Percentiles rank a stretch among this genome's conserved stretches.
Conservation (phyloP, 495 filamentous ascomycete genomes). For the Chaetomium fimeti region DNA sequence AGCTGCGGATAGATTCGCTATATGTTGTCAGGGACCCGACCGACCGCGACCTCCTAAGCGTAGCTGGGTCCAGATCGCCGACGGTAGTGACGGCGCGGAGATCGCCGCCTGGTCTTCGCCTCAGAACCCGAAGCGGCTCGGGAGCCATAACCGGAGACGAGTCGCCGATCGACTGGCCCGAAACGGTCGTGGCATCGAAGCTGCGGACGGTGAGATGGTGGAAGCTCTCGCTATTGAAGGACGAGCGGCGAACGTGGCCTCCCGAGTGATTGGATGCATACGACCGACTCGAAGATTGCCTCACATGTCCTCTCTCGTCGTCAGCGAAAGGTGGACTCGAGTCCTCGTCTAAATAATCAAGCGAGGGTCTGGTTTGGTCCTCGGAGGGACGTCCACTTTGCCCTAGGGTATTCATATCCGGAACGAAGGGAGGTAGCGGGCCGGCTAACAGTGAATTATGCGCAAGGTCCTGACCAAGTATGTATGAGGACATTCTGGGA, state of each 20-base stretch:
- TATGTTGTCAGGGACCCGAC: slow-evolving; percentile 68
- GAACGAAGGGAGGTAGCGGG: slow-evolving; percentile 42
- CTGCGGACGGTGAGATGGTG: slow-evolving; percentile 57
- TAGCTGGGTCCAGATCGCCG: slow-evolving; percentile 58
- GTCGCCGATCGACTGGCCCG: slow-evolving; percentile 42
- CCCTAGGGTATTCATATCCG: slow-evolving; percentile 39
- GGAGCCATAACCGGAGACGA: slow-evolving; percentile 42
- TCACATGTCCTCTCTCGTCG: slow-evolving; percentile 38
- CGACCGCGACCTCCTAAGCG: slow-evolving; percentile 62
- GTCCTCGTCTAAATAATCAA: slow-evolving; percentile 33
- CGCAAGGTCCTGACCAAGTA: slow-evolving; percentile 46
- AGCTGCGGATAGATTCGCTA: slow-evolving; percentile 65
- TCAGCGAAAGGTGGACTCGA: slow-evolving; percentile 35
- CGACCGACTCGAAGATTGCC: slow-evolving; percentile 43
- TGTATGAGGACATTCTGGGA: slow-evolving; percentile 52
- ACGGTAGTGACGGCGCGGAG: slow-evolving; percentile 75
- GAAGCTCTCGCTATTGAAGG: slow-evolving; percentile 70
- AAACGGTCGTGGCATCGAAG: slow-evolving; percentile 59
- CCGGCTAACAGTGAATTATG: slow-evolving; percentile 33
- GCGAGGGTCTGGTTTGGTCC: slow-evolving; percentile 36
- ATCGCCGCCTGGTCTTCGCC: slow-evolving; percentile 86
- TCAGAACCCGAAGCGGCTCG: slow-evolving; percentile 61
- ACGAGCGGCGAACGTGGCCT: slow-evolving; percentile 53
- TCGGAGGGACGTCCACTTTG: slow-evolving; percentile 31
- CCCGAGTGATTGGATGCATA: slow-evolving; percentile 42